These are phyloP conservation scores for Microsporum ferrugineum DNA, from an alignment of 2,329 filamentous ascomycete genomes.

Conservation along the genomic window DNA sequence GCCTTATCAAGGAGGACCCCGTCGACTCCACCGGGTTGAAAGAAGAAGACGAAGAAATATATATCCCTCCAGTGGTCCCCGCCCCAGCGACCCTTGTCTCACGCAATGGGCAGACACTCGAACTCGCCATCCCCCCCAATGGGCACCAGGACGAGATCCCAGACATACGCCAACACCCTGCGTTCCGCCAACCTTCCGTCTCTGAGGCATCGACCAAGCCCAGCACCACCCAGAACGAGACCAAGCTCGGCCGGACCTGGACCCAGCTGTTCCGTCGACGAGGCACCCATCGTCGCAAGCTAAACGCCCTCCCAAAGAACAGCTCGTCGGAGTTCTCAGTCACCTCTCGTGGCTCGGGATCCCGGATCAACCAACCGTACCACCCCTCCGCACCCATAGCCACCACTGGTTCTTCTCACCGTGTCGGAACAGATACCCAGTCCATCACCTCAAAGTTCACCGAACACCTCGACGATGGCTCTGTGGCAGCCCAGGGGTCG, in stretches of 20 bases:
- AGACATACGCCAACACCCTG: constrained; percentile 43
- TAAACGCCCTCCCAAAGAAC: constrained; percentile 37
- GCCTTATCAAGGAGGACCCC: constrained; percentile 12
- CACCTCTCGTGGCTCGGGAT: constrained; percentile 78
- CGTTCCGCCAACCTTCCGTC: constrained; percentile 38
- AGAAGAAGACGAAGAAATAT: neutral
- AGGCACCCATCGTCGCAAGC: constrained; percentile 46
- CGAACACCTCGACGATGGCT: constrained; percentile 80
- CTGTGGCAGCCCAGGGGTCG: constrained; percentile 63
- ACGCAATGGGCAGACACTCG: neutral
- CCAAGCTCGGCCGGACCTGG: constrained; percentile 42
- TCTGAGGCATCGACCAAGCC: constrained; percentile 34
- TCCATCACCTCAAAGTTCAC: constrained; percentile 83
- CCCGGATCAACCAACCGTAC: constrained; percentile 41
- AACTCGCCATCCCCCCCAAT: constrained; percentile 32
- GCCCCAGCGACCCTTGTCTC: neutral
- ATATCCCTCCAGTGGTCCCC: neutral
- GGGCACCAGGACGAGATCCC: neutral
- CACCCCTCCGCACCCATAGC: constrained; percentile 9
- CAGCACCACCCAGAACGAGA: constrained; percentile 36
- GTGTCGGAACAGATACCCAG: constrained; percentile 46
- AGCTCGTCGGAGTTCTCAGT: constrained; percentile 73
- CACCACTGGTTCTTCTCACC: neutral
- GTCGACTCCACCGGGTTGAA: neutral
- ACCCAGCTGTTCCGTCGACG: constrained; percentile 61